Conservation (phyloP, 2,329 filamentous ascomycete genomes). For the Colletotrichum magnum region DNA sequence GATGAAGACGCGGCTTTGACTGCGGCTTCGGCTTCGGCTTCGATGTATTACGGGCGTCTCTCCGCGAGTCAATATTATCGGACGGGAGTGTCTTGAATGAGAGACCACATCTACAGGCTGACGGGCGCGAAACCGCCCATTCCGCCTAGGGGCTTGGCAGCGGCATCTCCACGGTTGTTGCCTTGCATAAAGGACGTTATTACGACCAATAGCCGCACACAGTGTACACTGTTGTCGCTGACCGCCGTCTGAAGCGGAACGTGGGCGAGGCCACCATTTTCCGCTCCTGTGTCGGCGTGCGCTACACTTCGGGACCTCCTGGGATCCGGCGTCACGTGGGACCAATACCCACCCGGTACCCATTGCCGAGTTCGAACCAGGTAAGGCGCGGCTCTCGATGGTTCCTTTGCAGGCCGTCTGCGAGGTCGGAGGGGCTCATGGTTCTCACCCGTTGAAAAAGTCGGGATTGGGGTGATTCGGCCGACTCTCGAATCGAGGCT, state of each 20-base stretch:
- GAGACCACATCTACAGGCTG: background rate
- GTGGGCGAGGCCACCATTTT: background rate
- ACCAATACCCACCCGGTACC: conserved; percentile 5
- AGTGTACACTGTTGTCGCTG: background rate
- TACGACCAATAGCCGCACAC: conserved; percentile 14
- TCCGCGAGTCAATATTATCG: background rate
- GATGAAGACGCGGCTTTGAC: no score
- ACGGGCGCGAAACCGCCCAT: no score
- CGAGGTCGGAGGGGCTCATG: conserved; percentile 27
- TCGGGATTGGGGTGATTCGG: conserved; percentile 10
- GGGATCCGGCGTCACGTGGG: conserved; percentile 2
- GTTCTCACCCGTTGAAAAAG: background rate
- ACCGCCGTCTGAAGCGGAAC: conserved; percentile 11
- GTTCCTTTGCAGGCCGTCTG: conserved; percentile 15
- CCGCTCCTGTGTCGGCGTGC: conserved; percentile 17
- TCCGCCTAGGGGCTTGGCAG: no score
- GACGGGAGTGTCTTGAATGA: background rate
- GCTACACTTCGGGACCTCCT: background rate
- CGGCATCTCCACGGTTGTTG: no score
- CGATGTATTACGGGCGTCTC: background rate
- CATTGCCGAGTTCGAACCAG: conserved; percentile 8
- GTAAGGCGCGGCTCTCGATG: conserved; percentile 1
- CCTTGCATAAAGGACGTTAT: conserved; percentile 9
- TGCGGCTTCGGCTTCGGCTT: conserved; percentile 17
- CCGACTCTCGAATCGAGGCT: conserved; percentile 21